These are phyloP conservation scores for Boletus rubescentipes DNA, from an alignment of 768 basidiomycete genomes.

Conservation along the genomic window DNA sequence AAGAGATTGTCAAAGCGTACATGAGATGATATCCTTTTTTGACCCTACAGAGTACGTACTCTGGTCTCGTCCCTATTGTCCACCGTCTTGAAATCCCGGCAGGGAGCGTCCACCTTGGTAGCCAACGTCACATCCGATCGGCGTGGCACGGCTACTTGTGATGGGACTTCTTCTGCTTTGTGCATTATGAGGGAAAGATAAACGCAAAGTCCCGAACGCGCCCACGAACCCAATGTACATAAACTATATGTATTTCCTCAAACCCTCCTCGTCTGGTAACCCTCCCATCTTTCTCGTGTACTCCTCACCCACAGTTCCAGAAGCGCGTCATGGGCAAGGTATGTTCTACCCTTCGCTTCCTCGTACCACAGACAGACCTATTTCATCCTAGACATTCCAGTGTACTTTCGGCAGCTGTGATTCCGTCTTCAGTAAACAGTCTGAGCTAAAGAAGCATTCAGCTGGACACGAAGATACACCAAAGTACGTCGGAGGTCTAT, in stretches of 20 bases:
- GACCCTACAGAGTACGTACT: no score
- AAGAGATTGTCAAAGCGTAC: not conserved
- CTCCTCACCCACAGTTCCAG: not conserved
- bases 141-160: not conserved
- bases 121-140: not conserved
- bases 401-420: no score
- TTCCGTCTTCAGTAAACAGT: no score
- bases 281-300: not conserved
- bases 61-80: not conserved
- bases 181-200: not conserved
- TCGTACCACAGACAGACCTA: not conserved
- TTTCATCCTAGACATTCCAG: not conserved
- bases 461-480: no score
- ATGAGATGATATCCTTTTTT: not conserved
- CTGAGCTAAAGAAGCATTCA: no score
- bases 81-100: not conserved
- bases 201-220: not conserved
- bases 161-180: no score
- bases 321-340: slow-evolving; percentile 5
- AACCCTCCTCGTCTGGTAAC: not conserved
- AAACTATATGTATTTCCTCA: not conserved
- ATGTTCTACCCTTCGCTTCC: not conserved
- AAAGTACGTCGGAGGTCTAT: no score
- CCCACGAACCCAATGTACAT: not conserved
- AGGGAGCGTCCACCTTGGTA: not conserved